These are phyloP conservation scores for Diutina neorugosa DNA, from an alignment of 1,139 yeast genomes.

Conservation along the genomic window DNA sequence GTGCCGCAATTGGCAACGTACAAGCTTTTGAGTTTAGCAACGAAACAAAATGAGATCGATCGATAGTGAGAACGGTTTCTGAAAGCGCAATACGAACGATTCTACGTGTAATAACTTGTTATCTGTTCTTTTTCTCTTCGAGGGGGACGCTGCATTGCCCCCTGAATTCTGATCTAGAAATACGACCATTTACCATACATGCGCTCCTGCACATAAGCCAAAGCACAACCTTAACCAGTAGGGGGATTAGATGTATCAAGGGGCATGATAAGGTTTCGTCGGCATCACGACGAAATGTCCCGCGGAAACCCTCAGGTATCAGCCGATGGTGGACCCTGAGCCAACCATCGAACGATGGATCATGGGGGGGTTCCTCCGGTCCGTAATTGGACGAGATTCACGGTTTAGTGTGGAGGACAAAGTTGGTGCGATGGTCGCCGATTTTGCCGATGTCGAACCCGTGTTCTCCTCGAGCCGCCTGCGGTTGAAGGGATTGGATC, in stretches of 20 bases:
- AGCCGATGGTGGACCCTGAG: neutral
- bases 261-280: neutral
- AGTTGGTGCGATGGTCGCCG: slow-evolving; percentile 6
- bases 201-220: neutral
- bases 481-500: slow-evolving; percentile 13
- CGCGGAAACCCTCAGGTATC: neutral
- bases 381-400: no score
- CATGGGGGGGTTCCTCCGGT: no score
- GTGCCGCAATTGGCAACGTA: no score
- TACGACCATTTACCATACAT: neutral
- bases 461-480: slow-evolving; percentile 18
- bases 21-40: neutral
- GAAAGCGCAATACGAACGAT: neutral
- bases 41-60: neutral
- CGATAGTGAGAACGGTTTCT: neutral
- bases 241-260: neutral
- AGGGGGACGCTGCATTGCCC: neutral
- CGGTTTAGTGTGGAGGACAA: slow-evolving; percentile 7
- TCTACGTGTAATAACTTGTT: neutral
- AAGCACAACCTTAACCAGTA: neutral
- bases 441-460: slow-evolving; percentile 9
- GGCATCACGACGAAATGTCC: neutral
- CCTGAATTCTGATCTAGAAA: neutral
- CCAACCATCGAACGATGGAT: neutral
- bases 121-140: neutral